These are phyloP conservation scores for Salix suchowensis DNA, from an alignment of 345 rosid genomes.

Conservation along the genomic window DNA sequence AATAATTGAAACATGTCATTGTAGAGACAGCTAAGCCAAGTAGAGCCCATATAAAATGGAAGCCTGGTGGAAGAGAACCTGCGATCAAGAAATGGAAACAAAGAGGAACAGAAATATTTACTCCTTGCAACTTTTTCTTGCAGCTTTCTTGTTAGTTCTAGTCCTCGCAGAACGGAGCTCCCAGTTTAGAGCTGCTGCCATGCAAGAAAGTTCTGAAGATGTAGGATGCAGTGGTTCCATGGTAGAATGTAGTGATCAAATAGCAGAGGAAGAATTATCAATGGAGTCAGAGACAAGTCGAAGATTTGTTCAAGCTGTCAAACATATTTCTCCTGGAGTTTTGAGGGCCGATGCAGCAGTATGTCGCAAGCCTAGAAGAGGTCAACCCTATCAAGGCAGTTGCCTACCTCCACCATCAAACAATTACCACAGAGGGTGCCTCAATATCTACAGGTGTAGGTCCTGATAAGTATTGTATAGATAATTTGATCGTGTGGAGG, in stretches of 20 bases:
- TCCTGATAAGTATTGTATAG: not conserved
- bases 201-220: not conserved
- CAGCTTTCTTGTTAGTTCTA: not conserved
- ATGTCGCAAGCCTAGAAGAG: conserved; percentile 1
- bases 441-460: conserved; percentile 10
- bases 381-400: conserved; percentile 3
- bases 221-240: conserved; percentile 3
- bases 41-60: not conserved
- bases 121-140: not conserved
- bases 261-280: conserved; percentile 6
- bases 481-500: not conserved
- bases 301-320: conserved; percentile 1
- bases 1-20: not conserved
- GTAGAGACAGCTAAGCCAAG: not conserved
- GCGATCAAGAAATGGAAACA: not conserved
- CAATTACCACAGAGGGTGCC: conserved; percentile 13
- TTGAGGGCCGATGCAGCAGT: not conserved
- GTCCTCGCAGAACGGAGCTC: not conserved
- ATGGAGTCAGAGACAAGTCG: conserved; percentile 11
- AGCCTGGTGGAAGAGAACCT: not conserved
- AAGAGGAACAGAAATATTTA: not conserved
- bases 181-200: not conserved
- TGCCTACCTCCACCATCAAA: conserved; percentile 21
- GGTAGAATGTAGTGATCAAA: conserved; percentile 4
- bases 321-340: conserved; percentile 3